Evolutionary conservation across 306 rosid genomes (phyloP), one percentile per base, ranked within the genome.

Genomic region (Glycyrrhiza uralensis): DNA sequence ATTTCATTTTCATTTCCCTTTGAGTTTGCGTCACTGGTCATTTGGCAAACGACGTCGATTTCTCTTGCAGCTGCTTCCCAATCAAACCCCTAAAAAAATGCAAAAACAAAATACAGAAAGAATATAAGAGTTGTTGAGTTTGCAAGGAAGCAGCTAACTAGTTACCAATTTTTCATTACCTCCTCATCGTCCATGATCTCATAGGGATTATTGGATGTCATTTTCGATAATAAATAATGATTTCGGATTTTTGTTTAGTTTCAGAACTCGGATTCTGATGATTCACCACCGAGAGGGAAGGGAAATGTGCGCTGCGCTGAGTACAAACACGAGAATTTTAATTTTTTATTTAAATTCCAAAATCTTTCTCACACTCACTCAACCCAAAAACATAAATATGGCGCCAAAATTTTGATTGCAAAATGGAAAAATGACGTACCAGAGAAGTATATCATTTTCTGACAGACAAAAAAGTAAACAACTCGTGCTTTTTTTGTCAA

Each of bases 51-150:
- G 1, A 58, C 86, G 14, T 89, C 96, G 45, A 84, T 80, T 78
- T 81, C 94, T 79, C 64, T 80, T 0, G 79, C 96, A 65, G 94
- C 94, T 52, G 93, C 96, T 72, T 85, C 97, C 98, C 98, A 93
- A 61, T 93, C 97, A 59, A 90, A 90, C 0, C 80, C 92, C 89
- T 93, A 61, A 47, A 61, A 47, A 33, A 12, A 18, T 30, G 4
- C 8, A 46, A 29, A 30, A 26, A 7, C 3, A 50, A 61, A 32
- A 41, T 6, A 23, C 0, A 18, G 38, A 75, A 24, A 74, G 35
- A 50, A 1, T 20, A 2, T 20, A 2, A 35, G 41, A 28, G 12
- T 58, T 8, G 24, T 10, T 56, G 71, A 41, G 19, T 44, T 54
- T 17, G 54, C 13, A 19, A 67, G 30, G 12, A 55, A 23, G 32